These are phyloP conservation scores for Themeda triandra DNA, from an alignment of 176 grass and related monocot genomes.

Conservation along the genomic window DNA sequence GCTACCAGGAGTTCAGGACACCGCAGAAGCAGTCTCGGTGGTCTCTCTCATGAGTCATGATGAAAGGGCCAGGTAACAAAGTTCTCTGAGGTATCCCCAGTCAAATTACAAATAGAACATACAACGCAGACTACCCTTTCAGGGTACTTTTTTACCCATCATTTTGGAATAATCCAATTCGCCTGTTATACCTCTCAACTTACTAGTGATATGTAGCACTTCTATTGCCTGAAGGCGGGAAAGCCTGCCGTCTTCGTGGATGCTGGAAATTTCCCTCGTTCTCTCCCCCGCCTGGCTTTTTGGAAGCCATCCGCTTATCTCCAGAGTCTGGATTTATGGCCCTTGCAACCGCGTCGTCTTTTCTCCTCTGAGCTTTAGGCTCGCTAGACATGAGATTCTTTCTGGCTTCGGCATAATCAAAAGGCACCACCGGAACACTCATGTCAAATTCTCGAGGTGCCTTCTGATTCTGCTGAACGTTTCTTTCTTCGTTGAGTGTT, in stretches of 20 bases:
- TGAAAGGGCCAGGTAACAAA: not conserved
- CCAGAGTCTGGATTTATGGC: constrained; percentile 38
- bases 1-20: not conserved
- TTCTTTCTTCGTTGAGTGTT: constrained; percentile 47
- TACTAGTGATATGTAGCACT: constrained; percentile 57
- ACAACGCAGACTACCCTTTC: not conserved
- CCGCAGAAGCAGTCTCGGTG: not conserved
- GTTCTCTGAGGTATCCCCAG: not conserved
- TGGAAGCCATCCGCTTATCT: constrained; percentile 2
- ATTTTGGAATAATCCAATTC: not conserved
- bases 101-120: not conserved
- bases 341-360: constrained; percentile 39
- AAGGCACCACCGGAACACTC: constrained; percentile 46
- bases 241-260: constrained; percentile 67
- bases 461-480: constrained; percentile 30
- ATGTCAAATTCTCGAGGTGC: constrained; percentile 33
- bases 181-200: constrained; percentile 1
- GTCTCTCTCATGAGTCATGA: not conserved
- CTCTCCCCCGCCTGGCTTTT: constrained; percentile 26
- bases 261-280: constrained; percentile 41
- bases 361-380: constrained; percentile 33
- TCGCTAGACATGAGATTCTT: constrained; percentile 52
- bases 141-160: not conserved
- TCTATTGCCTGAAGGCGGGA: constrained; percentile 82
- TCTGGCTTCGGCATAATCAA: constrained; percentile 72